Evolutionary conservation across 2,329 filamentous ascomycete genomes (phyloP).

Genomic region (Sarocladium oryzae): DNA sequence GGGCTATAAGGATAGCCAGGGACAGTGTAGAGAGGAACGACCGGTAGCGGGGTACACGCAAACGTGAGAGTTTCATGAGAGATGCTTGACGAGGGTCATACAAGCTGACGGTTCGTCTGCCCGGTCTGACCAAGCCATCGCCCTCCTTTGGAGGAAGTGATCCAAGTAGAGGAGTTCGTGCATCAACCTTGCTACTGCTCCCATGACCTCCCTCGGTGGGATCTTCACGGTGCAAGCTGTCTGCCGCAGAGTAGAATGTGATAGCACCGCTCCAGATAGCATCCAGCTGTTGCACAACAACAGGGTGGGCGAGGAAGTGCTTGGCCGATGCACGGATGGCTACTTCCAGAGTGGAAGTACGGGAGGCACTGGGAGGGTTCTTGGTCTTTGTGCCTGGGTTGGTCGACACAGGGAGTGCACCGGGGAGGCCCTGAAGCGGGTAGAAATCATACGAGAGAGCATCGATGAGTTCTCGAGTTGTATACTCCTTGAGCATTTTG

Average conservation of each 20-base stretch:
- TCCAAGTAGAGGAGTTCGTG: conserved; percentile 46
- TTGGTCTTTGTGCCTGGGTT: conserved; percentile 17
- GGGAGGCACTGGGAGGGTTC: conserved; percentile 52
- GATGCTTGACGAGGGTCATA: conserved; percentile 91
- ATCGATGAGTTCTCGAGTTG: conserved; percentile 84
- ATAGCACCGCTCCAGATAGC: conserved; percentile 96
- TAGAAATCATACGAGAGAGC: conserved; percentile 93
- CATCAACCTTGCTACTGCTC: conserved; percentile 29
- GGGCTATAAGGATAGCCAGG: conserved; percentile 72
- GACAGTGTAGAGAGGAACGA: conserved; percentile 86
- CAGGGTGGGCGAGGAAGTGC: conserved; percentile 81
- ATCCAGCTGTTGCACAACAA: conserved; percentile 91
- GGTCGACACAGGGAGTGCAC: conserved; percentile 15
- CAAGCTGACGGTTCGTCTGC: conserved; percentile 70
- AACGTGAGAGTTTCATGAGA: conserved; percentile 80
- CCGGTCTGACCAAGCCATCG: conserved; percentile 31
- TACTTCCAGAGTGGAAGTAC: conserved; percentile 86
- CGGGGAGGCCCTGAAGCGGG: conserved; percentile 73
- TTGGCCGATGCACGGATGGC: conserved; percentile 91
- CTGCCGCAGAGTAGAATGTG: conserved; percentile 84
- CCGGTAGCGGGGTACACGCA: conserved; percentile 86
- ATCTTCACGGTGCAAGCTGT: conserved; percentile 66
- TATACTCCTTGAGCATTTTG: conserved; percentile 83
- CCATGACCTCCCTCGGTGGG: conserved; percentile 18
- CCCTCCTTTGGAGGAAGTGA: conserved; percentile 24